Conservation (phyloP, 768 basidiomycete genomes). For the Podaxis sp. region DNA sequence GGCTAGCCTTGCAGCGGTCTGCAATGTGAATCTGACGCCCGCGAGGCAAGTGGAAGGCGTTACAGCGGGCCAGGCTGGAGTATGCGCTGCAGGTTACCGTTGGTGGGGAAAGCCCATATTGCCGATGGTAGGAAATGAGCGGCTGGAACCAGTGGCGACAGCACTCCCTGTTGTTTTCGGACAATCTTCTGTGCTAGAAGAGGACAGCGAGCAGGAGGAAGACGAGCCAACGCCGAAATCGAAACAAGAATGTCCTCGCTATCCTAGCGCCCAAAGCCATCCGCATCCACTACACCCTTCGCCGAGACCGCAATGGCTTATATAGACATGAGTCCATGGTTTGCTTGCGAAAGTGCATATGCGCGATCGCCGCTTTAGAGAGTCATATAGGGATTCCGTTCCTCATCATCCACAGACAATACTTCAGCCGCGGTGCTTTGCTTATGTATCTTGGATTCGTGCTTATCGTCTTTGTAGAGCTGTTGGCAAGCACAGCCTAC, state of each 20-base stretch:
- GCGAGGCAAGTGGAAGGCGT: not conserved
- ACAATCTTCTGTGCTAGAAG: not conserved
- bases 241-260: not conserved
- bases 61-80: not conserved
- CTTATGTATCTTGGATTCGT: not conserved
- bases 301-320: not conserved
- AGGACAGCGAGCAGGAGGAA: not conserved
- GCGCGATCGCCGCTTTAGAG: too few relatives aligned
- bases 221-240: not conserved
- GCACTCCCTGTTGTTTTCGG: not conserved
- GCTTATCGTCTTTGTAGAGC: not conserved
- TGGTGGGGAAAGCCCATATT: conserved; percentile 1
- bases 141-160: not conserved
- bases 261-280: not conserved
- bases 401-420: not conserved
- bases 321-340: not conserved
- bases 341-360: not conserved
- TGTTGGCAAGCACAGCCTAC: not conserved
- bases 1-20: not conserved
- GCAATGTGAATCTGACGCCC: not conserved
- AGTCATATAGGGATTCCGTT: not conserved
- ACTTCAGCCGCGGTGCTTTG: not conserved
- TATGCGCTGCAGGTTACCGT: not conserved
- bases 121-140: not conserved
- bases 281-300: not conserved